Conservation (phyloP, 768 basidiomycete genomes). For the Termitomyces heimii region DNA sequence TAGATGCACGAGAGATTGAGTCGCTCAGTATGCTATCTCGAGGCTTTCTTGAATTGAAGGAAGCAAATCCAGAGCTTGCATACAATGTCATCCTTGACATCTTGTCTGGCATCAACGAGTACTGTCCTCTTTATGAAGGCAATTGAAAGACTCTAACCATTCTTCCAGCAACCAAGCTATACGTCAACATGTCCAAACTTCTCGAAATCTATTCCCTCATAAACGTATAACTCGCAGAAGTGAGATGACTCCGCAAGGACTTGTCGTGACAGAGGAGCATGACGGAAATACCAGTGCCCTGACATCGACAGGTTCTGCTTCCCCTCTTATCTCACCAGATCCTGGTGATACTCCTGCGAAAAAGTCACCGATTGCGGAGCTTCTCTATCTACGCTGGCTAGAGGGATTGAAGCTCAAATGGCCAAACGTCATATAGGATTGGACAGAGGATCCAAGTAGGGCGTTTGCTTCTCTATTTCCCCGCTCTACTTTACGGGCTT, state of each 20-base stretch:
- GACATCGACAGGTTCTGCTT: slow-evolving; percentile 27
- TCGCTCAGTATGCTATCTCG: slow-evolving; percentile 84
- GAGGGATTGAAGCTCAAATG: slow-evolving; percentile 89
- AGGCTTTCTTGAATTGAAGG: slow-evolving; percentile 83
- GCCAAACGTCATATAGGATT: slow-evolving; percentile 57
- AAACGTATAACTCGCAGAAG: slow-evolving; percentile 73
- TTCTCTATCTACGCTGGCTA: slow-evolving; percentile 96
- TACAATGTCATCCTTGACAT: slow-evolving; percentile 89
- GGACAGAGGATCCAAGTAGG: not conserved
- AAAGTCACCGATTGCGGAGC: slow-evolving; percentile 89
- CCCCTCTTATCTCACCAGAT: slow-evolving; percentile 18
- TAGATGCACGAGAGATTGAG: slow-evolving; percentile 86
- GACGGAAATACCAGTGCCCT: slow-evolving; percentile 60
- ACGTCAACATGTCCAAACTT: slow-evolving; percentile 76
- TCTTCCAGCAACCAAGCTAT: slow-evolving; percentile 63
- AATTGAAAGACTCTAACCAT: slow-evolving; percentile 4
- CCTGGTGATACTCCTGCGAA: slow-evolving; percentile 39
- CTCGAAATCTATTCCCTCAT: slow-evolving; percentile 78
- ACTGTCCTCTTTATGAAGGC: slow-evolving; percentile 23
- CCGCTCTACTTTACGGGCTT: not conserved
- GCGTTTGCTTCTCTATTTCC: not conserved
- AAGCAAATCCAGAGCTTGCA: slow-evolving; percentile 77
- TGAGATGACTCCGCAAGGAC: slow-evolving; percentile 79
- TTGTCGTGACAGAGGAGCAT: slow-evolving; percentile 78
- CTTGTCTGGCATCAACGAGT: slow-evolving; percentile 89